Conservation (phyloP, 305 asterid genomes). For the Nicotiana rustica region DNA sequence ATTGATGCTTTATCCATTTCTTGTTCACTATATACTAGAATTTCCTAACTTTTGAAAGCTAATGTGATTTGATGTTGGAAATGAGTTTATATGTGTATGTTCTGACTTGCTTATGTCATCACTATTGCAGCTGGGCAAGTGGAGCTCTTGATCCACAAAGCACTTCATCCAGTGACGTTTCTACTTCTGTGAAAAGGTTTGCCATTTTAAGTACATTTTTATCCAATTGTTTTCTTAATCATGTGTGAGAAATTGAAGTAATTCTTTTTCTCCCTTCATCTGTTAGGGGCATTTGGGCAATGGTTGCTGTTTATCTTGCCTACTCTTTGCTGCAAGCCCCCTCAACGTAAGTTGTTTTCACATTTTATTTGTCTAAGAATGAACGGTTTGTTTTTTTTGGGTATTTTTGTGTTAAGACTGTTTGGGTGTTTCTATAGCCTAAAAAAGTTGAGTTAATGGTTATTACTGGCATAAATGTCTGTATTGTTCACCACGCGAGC, state of each 20-base stretch:
- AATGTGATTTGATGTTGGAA: constrained; percentile 18
- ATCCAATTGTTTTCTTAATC: constrained; percentile 24
- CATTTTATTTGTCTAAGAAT: constrained; percentile 21
- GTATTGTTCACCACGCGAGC: not conserved
- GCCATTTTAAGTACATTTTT: constrained; percentile 31
- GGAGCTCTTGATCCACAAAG: constrained; percentile 91
- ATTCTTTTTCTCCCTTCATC: constrained; percentile 39
- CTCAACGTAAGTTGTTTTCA: constrained; percentile 74
- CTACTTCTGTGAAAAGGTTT: constrained; percentile 86
- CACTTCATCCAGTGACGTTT: constrained; percentile 59
- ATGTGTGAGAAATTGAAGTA: constrained; percentile 19
- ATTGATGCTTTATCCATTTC: not conserved
- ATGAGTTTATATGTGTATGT: not conserved
- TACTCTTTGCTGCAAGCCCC: constrained; percentile 98
- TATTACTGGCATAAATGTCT: not conserved
- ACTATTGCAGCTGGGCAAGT: constrained; percentile 85
- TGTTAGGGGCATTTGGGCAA: constrained; percentile 94
- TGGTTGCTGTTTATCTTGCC: constrained; percentile 92
- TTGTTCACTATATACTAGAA: not conserved
- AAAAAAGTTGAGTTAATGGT: constrained; percentile 4
- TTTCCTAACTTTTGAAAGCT: not conserved
- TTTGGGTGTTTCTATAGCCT: constrained; percentile 20
- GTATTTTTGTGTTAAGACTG: constrained; percentile 5
- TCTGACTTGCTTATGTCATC: constrained; percentile 12
- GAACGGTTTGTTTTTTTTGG: not conserved